Conservation (phyloP, 208 protist genomes). For the Leishmania guyanensis region DNA sequence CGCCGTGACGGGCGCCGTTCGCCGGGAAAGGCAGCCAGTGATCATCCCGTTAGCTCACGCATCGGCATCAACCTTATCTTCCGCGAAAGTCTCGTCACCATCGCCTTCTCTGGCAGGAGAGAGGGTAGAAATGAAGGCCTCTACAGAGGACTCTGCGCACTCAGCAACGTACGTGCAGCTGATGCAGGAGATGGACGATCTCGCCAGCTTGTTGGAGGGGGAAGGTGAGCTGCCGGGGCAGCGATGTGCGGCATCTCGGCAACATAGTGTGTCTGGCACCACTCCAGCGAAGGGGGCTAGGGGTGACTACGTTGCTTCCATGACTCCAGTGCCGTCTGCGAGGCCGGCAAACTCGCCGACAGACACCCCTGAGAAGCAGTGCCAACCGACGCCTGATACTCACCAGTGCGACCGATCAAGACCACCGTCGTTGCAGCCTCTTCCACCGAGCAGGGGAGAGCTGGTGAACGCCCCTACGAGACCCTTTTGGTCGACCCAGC, state of each 20-base stretch:
- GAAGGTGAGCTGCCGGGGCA: not conserved
- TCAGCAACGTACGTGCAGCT: conserved; percentile 29
- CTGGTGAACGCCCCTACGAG: not conserved
- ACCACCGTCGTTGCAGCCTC: not conserved
- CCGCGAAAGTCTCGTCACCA: not conserved
- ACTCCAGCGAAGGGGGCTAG: not conserved
- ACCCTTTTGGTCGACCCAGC: conserved; percentile 12
- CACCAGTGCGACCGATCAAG: not conserved
- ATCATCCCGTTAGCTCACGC: not conserved
- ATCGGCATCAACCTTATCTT: not conserved
- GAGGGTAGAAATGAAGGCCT: not conserved
- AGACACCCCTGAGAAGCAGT: conserved; percentile 17
- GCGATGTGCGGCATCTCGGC: not conserved
- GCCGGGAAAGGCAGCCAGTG: not conserved
- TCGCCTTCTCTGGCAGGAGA: not conserved
- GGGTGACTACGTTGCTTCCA: not conserved
- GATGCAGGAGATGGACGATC: conserved; percentile 27
- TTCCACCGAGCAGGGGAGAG: conserved; percentile 8
- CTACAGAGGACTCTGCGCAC: not conserved
- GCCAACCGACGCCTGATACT: not conserved
- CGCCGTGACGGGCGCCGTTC: not conserved
- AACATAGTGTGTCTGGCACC: not conserved
- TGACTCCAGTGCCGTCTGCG: not conserved
- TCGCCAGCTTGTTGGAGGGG: conserved; percentile 12
- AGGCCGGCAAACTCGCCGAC: not conserved